Evolutionary conservation across 1,284 basidiomycete genomes (phyloP).

Genomic region (Sporisorium reilianum): DNA sequence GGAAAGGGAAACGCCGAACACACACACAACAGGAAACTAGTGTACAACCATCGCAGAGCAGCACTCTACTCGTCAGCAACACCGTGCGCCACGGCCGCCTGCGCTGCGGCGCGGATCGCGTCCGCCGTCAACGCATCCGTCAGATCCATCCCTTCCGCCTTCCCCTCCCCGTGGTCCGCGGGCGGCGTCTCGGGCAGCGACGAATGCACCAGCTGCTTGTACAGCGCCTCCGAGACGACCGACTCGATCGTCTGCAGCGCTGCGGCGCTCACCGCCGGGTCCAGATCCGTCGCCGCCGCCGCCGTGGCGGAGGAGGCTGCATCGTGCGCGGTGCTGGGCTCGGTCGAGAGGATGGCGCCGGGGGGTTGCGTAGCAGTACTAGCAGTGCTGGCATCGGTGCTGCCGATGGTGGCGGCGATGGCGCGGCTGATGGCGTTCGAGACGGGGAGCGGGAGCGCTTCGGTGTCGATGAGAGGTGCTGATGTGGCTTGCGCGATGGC

Average conservation of each 20-base stretch:
- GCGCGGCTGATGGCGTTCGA: constrained; percentile 39
- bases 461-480: constrained; percentile 13
- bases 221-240: constrained; percentile 41
- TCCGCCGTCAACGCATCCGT: constrained; percentile 31
- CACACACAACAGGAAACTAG: no score
- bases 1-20: no score
- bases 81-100: constrained; percentile 42
- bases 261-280: constrained; percentile 31
- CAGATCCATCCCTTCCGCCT: constrained; percentile 9
- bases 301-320: no score
- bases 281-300: no score
- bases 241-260: constrained; percentile 37
- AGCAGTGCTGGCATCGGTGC: constrained; percentile 9
- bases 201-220: constrained; percentile 37
- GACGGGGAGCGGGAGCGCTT: constrained; percentile 23
- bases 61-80: constrained; percentile 7
- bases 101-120: constrained; percentile 41
- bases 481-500: constrained; percentile 31
- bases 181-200: constrained; percentile 12
- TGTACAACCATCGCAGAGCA: no score
- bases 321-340: neutral
- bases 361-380: neutral
- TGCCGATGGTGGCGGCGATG: constrained; percentile 38
- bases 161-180: constrained; percentile 1
- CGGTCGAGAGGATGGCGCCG: constrained; percentile 1